phyloP scores from a whole-genome alignment of 352 stramenopile genomes.

The Phytophthora cactorum region DNA sequence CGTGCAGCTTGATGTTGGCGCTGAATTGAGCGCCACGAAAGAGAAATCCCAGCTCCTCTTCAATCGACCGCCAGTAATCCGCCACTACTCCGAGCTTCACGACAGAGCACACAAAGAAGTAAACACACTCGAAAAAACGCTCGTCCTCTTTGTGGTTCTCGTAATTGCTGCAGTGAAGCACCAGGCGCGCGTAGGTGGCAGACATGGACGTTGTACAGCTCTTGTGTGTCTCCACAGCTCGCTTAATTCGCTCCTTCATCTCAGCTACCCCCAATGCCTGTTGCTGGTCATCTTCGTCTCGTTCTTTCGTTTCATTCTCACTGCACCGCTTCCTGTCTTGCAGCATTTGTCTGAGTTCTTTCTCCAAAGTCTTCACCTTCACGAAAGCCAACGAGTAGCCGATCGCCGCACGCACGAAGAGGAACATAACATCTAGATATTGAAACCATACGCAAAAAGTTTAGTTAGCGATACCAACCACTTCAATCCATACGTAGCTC shows the following conservation, averaged over 20 bases:
- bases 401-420: constrained; percentile 70
- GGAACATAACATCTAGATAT: constrained; percentile 68
- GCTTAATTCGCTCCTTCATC: constrained; percentile 36
- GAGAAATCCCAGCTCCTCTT: constrained; percentile 76
- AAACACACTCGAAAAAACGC: constrained; percentile 82
- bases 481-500: background rate
- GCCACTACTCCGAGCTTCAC: constrained; percentile 66
- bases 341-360: constrained; percentile 38
- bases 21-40: constrained; percentile 82
- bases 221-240: constrained; percentile 34
- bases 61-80: constrained; percentile 64
- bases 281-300: constrained; percentile 36
- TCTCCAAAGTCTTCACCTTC: constrained; percentile 59
- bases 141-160: constrained; percentile 87
- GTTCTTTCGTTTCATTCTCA: constrained; percentile 25
- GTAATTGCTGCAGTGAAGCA: constrained; percentile 86
- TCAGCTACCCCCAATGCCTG: constrained; percentile 19
- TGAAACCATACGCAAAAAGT: too few species aligned
- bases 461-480: too few species aligned
- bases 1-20: constrained; percentile 58
- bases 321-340: constrained; percentile 33
- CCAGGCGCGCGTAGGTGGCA: constrained; percentile 65
- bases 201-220: constrained; percentile 50
- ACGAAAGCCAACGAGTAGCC: constrained; percentile 73
- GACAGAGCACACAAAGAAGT: constrained; percentile 79